Evolutionary conservation across 257 asterid genomes (phyloP).

Genomic region (Solanum piurae): DNA sequence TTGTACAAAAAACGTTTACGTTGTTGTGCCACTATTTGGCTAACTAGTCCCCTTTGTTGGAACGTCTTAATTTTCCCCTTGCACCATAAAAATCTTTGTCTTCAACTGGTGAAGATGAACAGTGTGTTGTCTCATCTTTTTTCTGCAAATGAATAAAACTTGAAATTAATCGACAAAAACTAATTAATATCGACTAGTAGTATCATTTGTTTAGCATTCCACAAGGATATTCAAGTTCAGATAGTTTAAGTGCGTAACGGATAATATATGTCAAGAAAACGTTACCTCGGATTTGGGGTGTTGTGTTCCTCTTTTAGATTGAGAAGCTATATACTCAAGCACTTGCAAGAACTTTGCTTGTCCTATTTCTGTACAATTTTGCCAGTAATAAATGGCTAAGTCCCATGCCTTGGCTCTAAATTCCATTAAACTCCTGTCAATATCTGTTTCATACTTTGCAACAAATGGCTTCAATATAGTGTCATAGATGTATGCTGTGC

Average conservation of each 20-base stretch:
- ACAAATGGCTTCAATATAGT: slow-evolving; percentile 56
- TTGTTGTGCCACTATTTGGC: not conserved
- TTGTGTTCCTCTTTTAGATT: slow-evolving; percentile 23
- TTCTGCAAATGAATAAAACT: not conserved
- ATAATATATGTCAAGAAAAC: not conserved
- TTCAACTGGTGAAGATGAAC: not conserved
- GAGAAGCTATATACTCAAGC: slow-evolving; percentile 46
- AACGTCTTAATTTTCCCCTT: not conserved
- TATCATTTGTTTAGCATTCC: not conserved
- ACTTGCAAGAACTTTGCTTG: slow-evolving; percentile 50
- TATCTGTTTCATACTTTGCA: slow-evolving; percentile 46
- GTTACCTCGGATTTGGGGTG: slow-evolving; percentile 27
- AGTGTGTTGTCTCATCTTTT: not conserved
- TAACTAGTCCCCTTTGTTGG: not conserved
- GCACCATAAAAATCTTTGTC: not conserved
- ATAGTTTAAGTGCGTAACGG: not conserved
- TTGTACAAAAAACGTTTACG: not conserved
- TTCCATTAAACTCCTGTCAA: slow-evolving; percentile 51
- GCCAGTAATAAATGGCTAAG: slow-evolving; percentile 61
- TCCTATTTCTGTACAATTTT: slow-evolving; percentile 67
- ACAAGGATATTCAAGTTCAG: not conserved
- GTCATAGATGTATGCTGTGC: slow-evolving; percentile 50
- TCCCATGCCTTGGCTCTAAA: slow-evolving; percentile 67
- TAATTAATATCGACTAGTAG: not conserved
- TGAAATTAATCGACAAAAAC: not conserved